A percentile compares a stretch with the other conserved stretches of the same genome.
These are phyloP conservation scores for Babesia ovis DNA, from an alignment of 169 alveolate species.

Conservation along the genomic window DNA sequence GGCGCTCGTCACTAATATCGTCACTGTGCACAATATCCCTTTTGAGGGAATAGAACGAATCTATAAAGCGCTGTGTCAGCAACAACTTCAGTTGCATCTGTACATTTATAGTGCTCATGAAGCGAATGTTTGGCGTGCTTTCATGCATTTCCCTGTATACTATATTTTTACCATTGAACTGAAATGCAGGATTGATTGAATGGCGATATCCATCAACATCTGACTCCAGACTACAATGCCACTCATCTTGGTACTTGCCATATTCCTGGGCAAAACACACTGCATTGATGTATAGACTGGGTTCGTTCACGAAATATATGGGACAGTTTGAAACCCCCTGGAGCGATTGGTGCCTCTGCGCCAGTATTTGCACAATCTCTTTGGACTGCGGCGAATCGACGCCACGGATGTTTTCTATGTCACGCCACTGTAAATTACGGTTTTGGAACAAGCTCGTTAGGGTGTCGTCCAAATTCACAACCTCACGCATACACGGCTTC, in stretches of 20 bases:
- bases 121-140: slow-evolving; percentile 41
- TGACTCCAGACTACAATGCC: slow-evolving; percentile 43
- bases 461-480: slow-evolving; percentile 42
- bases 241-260: slow-evolving; percentile 29
- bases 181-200: slow-evolving; percentile 21
- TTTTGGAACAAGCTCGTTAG: slow-evolving; percentile 41
- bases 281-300: slow-evolving; percentile 20
- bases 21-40: slow-evolving; percentile 18
- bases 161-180: background rate
- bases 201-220: slow-evolving; percentile 39
- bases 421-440: slow-evolving; percentile 50
- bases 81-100: slow-evolving; percentile 56
- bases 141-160: slow-evolving; percentile 33
- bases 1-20: slow-evolving; percentile 15
- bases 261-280: slow-evolving; percentile 42
- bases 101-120: slow-evolving; percentile 56
- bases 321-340: background rate
- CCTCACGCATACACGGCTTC: slow-evolving; percentile 20
- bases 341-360: slow-evolving; percentile 32
- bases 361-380: slow-evolving; percentile 53
- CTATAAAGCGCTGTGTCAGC: slow-evolving; percentile 48
- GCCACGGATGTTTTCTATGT: slow-evolving; percentile 15
- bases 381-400: slow-evolving; percentile 38
- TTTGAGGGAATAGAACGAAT: slow-evolving; percentile 62
- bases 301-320: slow-evolving; percentile 15